phyloP scores from a whole-genome alignment of 2,329 filamentous ascomycete species.

The Ustulina deusta region DNA sequence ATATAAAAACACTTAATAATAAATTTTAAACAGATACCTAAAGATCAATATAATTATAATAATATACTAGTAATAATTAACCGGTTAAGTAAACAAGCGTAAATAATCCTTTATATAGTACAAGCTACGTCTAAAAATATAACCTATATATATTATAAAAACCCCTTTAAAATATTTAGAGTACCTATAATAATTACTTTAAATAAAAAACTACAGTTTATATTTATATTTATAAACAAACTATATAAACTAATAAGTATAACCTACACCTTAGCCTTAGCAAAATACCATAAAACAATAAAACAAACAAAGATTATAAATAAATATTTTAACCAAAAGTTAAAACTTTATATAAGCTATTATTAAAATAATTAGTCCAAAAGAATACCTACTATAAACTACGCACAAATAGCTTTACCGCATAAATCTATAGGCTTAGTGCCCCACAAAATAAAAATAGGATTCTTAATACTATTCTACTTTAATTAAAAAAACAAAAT shows the following conservation, averaged over 20 bases:
- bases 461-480: neutral
- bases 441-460: slow-evolving; percentile 1
- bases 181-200: too few relatives aligned
- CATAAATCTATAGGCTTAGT: neutral
- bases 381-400: neutral
- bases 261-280: too few relatives aligned
- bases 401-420: neutral
- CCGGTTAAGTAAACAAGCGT: neutral
- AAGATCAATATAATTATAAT: slow-evolving; percentile 3
- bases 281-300: too few relatives aligned
- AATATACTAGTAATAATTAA: neutral
- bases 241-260: too few relatives aligned
- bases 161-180: too few relatives aligned
- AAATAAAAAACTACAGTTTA: too few relatives aligned
- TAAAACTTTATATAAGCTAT: neutral
- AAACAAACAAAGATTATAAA: too few relatives aligned
- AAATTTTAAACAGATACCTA: neutral
- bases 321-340: neutral
- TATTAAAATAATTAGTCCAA: slow-evolving; percentile 6
- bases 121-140: too few relatives aligned
- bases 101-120: too few relatives aligned
- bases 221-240: too few relatives aligned
- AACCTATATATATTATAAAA: too few relatives aligned
- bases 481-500: slow-evolving; percentile 1
- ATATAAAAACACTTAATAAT: neutral